These are phyloP conservation scores for Wickerhamomyces bisporus DNA, from an alignment of 805 yeast species.

Conservation along the genomic window DNA sequence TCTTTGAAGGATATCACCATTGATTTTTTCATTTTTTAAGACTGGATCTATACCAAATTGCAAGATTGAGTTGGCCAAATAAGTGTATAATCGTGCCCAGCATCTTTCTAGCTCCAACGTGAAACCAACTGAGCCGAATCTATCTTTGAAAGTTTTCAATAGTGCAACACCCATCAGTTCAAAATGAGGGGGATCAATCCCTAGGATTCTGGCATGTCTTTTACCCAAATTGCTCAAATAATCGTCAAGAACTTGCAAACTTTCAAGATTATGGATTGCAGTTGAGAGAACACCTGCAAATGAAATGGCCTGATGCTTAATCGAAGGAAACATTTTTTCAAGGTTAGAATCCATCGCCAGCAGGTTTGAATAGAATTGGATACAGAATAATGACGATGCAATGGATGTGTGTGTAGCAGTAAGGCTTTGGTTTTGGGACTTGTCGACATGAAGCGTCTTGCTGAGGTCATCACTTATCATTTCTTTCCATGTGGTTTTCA, in stretches of 20 bases:
- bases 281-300: conserved; percentile 74
- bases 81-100: conserved; percentile 68
- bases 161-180: conserved; percentile 72
- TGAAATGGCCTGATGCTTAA: conserved; percentile 72
- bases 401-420: conserved; percentile 26
- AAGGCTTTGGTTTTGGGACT: too few relatives aligned
- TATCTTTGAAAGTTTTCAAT: conserved; percentile 59
- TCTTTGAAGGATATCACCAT: background rate
- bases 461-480: conserved; percentile 30
- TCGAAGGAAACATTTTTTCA: conserved; percentile 64
- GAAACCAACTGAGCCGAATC: conserved; percentile 44
- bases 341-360: conserved; percentile 55
- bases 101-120: conserved; percentile 58
- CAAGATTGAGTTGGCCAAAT: conserved; percentile 60
- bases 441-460: conserved; percentile 6
- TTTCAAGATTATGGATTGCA: conserved; percentile 61
- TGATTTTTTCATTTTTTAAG: conserved; percentile 27
- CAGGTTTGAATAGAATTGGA: conserved; percentile 70
- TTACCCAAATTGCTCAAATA: conserved; percentile 63
- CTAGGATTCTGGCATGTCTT: conserved; percentile 69
- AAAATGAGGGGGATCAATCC: conserved; percentile 63
- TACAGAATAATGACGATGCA: conserved; percentile 61
- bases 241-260: conserved; percentile 50
- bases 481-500: conserved; percentile 33
- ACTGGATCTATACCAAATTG: conserved; percentile 42